Conservation (phyloP, 768 basidiomycete species). For the Boletus rubropictus region DNA sequence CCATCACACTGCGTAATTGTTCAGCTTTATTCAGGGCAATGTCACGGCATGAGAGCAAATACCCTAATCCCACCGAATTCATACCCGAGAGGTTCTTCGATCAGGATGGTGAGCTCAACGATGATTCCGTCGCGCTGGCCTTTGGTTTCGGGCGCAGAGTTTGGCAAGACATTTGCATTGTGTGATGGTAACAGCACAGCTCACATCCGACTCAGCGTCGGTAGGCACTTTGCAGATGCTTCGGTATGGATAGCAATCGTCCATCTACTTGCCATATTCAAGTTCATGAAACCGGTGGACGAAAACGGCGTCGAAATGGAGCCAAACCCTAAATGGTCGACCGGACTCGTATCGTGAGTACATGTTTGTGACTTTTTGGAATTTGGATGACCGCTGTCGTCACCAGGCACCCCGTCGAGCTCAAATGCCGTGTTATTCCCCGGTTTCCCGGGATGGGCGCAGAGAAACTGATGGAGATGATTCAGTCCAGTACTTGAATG, state of each 20-base stretch:
- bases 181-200: neutral
- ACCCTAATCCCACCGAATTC: constrained; percentile 25
- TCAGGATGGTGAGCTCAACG: constrained; percentile 21
- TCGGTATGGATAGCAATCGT: constrained; percentile 30
- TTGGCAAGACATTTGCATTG: constrained; percentile 12
- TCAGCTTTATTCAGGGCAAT: constrained; percentile 22
- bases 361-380: neutral
- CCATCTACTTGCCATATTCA: constrained; percentile 27
- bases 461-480: constrained; percentile 14
- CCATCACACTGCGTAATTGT: neutral
- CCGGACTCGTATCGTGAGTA: constrained; percentile 27
- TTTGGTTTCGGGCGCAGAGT: constrained; percentile 30
- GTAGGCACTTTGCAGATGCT: constrained; percentile 28
- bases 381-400: neutral
- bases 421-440: constrained; percentile 26
- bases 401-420: constrained; percentile 25
- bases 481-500: constrained; percentile 10
- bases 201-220: constrained; percentile 18
- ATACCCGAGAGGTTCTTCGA: constrained; percentile 27
- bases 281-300: constrained; percentile 27
- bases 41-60: constrained; percentile 24
- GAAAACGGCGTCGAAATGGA: constrained; percentile 23
- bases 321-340: constrained; percentile 24
- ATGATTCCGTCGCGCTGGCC: constrained; percentile 18
- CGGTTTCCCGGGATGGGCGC: constrained; percentile 15